Evolutionary conservation across 495 filamentous ascomycete genomes (phyloP).

Genomic region (Massariosphaeria phaeospora): DNA sequence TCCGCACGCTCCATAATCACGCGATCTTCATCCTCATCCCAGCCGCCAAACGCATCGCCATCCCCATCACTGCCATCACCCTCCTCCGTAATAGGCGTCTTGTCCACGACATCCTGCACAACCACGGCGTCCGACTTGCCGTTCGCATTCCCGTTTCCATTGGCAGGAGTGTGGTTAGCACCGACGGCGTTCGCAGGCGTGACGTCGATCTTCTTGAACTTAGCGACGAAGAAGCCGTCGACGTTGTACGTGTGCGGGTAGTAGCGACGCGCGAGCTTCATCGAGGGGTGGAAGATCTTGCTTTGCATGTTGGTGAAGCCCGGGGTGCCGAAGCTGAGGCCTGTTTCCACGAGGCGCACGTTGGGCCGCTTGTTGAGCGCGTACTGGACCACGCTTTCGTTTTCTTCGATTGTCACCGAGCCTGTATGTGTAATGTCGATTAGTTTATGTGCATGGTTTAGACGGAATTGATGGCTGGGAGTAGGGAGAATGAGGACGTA

Average conservation of each 20-base stretch:
- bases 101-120: constrained; percentile 41
- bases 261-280: constrained; percentile 81
- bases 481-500: no score
- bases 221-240: constrained; percentile 96
- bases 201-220: constrained; percentile 87
- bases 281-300: constrained; percentile 79
- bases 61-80: constrained; percentile 45
- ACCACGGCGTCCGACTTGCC: constrained; percentile 31
- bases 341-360: constrained; percentile 87
- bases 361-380: constrained; percentile 86
- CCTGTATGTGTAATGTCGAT: no score
- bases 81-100: constrained; percentile 47
- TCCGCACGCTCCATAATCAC: constrained; percentile 57
- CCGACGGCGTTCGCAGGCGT: constrained; percentile 55
- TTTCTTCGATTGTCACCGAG: constrained; percentile 87
- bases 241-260: constrained; percentile 96
- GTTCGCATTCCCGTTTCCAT: constrained; percentile 22
- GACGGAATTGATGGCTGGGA: no score
- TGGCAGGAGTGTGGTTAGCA: no score
- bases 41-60: constrained; percentile 58
- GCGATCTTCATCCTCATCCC: constrained; percentile 58
- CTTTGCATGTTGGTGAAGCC: constrained; percentile 83
- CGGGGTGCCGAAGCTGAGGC: constrained; percentile 84
- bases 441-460: no score
- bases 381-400: constrained; percentile 91